Percentiles rank a stretch among this genome's conserved stretches.
Conservation (phyloP, 257 asterid genomes). For the Petunia secreta region DNA sequence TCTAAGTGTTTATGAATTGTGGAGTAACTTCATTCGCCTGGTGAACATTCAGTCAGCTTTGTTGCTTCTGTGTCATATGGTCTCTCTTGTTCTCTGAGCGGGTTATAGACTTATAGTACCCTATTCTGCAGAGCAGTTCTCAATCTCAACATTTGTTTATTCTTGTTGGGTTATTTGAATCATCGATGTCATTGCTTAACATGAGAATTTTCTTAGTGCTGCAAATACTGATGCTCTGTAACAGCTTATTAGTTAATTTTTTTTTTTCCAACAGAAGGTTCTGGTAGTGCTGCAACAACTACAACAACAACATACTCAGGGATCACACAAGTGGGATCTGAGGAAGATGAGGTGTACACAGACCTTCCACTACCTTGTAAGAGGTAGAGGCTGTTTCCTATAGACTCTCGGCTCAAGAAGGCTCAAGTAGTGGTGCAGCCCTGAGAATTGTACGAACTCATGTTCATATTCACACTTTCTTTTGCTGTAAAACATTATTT, state of each 20-base stretch:
- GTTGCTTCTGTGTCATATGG: not conserved
- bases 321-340: too few species aligned
- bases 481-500: too few species aligned
- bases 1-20: not conserved
- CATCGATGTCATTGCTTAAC: conserved; percentile 3
- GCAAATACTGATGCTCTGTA: not conserved
- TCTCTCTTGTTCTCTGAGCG: not conserved
- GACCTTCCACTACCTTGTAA: too few species aligned
- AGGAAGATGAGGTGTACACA: too few species aligned
- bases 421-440: too few species aligned
- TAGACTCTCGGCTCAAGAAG: too few species aligned
- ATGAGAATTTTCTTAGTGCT: not conserved
- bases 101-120: not conserved
- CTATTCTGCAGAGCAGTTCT: not conserved
- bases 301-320: too few species aligned
- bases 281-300: not conserved
- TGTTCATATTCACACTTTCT: too few species aligned
- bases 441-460: too few species aligned
- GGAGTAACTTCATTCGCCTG: not conserved
- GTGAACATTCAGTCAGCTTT: not conserved
- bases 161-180: not conserved
- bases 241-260: not conserved
- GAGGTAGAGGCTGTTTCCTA: too few species aligned
- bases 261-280: not conserved
- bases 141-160: not conserved